Evolutionary conservation across 2,329 filamentous ascomycete genomes (phyloP).

Genomic region (Tolypocladium nubicola): DNA sequence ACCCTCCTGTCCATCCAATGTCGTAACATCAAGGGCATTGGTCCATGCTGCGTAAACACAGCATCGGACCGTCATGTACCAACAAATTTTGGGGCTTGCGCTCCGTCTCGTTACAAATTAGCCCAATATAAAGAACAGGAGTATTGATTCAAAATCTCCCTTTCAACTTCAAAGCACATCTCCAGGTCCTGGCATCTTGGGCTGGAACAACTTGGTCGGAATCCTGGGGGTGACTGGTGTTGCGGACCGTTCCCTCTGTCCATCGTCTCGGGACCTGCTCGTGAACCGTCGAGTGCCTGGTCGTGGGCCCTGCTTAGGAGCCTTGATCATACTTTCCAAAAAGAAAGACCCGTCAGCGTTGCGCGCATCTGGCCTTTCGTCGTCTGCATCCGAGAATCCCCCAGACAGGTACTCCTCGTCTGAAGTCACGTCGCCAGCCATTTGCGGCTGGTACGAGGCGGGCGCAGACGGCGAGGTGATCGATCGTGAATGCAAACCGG

Average conservation of each 20-base stretch:
- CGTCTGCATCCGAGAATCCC: conserved; percentile 69
- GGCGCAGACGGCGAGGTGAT: conserved; percentile 69
- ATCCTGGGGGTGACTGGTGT: conserved; percentile 32
- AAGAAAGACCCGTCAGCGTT: conserved; percentile 39
- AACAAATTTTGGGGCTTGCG: background rate
- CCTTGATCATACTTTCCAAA: conserved; percentile 51
- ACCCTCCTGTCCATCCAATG: background rate
- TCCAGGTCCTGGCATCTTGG: conserved; percentile 21
- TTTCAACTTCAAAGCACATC: conserved; percentile 18
- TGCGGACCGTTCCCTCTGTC: conserved; percentile 21
- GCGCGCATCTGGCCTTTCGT: conserved; percentile 34
- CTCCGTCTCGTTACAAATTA: background rate
- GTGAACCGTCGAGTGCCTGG: conserved; percentile 22
- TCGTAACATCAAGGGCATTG: background rate
- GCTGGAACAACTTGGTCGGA: conserved; percentile 19
- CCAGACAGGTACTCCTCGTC: conserved; percentile 70
- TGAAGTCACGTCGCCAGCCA: conserved; percentile 51
- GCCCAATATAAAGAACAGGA: background rate
- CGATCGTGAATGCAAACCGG: conserved; percentile 68
- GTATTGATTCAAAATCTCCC: background rate
- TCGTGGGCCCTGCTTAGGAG: conserved; percentile 44
- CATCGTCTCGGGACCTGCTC: conserved; percentile 22
- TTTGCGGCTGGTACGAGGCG: conserved; percentile 41
- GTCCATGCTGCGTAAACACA: background rate
- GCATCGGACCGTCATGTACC: background rate